Evolutionary conservation across 441 rosid genomes (phyloP), one percentile per base, ranked within the genome.

Genomic region (Euphorbia celastroides): DNA sequence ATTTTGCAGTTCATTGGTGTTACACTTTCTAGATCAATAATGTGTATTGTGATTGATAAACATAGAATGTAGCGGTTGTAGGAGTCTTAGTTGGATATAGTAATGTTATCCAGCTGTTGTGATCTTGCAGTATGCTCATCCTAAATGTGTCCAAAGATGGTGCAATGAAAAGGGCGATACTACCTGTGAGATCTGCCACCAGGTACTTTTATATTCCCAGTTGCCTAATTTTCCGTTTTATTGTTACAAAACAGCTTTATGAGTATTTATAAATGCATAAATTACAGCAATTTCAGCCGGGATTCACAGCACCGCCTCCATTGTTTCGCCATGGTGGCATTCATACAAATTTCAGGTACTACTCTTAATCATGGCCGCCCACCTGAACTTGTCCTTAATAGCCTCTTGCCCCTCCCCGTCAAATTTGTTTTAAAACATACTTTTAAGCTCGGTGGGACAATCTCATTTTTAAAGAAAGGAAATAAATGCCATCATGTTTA

Each of bases 91-190:
- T 34, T 17, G 31, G 32, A 46, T 48, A 11, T 56, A n/a, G 1
- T 60, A 32, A 57, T 23, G 42, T 41, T 41, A 7, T 41, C 44
- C 44, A 3, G 2, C 12, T 41, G 1, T 34, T 34, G 5, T 4
- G 38, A 34, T 4, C 9, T 34, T 34, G 64, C 82, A 92, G 96
- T 88, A 85, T 85, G 98, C 95, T 57, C 95, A 92, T 69, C 86
- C 81, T 48, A 68, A 77, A 61, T 89, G 98, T 20, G 77, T 92
- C 27, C 98, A 92, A 77, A 83, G 88, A 74, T 92, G 96, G 94
- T 92, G 98, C 79, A 77, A 80, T 28, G 95, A 81, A 51, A 92
- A 92, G 81, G 98, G 96, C 17, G 84, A 92, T 66, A 88, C 83
- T n/a, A 50, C 70, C 64, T 92, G 96, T 38, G 95, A 92, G 81